These are phyloP conservation scores for Fraxinus americana DNA, from an alignment of 257 asterid species.

Conservation along the genomic window DNA sequence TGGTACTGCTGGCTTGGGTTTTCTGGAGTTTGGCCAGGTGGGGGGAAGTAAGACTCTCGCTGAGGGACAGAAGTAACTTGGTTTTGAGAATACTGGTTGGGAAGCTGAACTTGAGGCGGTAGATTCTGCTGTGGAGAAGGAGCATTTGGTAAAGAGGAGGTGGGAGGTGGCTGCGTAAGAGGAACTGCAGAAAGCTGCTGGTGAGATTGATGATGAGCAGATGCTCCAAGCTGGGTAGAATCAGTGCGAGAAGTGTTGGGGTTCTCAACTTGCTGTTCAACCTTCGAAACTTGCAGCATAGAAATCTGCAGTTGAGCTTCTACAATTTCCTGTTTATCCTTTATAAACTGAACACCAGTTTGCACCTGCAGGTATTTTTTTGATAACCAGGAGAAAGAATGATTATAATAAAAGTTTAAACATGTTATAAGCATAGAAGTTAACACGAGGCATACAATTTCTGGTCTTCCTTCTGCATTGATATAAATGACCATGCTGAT, in stretches of 20 bases:
- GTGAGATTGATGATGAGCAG: conserved; percentile 44
- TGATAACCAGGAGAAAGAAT: conserved; percentile 19
- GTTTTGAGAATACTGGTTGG: conserved; percentile 54
- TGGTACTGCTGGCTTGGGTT: conserved; percentile 60
- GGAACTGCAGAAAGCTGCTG: conserved; percentile 59
- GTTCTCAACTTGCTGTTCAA: conserved; percentile 52
- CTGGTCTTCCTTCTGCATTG: not conserved
- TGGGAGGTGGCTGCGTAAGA: conserved; percentile 44
- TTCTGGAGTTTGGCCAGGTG: conserved; percentile 62
- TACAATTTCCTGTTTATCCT: conserved; percentile 78
- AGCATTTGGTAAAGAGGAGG: conserved; percentile 48
- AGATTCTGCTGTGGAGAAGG: conserved; percentile 58
- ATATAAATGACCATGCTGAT: not conserved
- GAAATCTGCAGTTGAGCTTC: conserved; percentile 69
- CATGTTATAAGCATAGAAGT: not conserved
- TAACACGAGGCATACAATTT: not conserved
- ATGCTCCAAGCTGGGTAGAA: conserved; percentile 44
- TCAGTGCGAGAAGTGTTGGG: conserved; percentile 42
- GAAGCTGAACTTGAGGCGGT: conserved; percentile 57
- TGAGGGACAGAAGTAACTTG: conserved; percentile 62
- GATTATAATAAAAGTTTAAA: conserved; percentile 16
- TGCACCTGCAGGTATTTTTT: conserved; percentile 63
- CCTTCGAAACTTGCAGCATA: conserved; percentile 62
- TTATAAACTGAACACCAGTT: conserved; percentile 60
- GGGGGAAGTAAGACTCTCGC: conserved; percentile 57